Evolutionary conservation across 768 basidiomycete species (phyloP).

Genomic region (Xerocomus potaroensis): DNA sequence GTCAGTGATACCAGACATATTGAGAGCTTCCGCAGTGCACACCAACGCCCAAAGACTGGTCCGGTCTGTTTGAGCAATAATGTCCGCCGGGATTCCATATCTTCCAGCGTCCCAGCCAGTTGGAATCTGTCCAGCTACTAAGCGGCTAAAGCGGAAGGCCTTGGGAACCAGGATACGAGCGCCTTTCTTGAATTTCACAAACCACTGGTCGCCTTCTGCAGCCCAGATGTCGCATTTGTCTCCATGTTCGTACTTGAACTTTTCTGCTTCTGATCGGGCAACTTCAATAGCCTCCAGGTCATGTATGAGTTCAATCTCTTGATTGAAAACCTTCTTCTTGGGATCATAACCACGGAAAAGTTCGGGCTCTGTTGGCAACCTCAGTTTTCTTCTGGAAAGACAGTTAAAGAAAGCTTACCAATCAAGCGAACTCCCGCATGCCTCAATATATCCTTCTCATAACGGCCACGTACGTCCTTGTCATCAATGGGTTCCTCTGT

Average conservation of each 20-base stretch:
- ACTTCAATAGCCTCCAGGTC: constrained; percentile 97
- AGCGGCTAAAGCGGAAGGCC: constrained; percentile 89
- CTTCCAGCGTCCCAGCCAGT: constrained; percentile 97
- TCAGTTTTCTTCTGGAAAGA: constrained; percentile 8
- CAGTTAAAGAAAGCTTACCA: constrained; percentile 47
- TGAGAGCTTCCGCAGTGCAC: constrained; percentile 91
- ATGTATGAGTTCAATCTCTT: constrained; percentile 94
- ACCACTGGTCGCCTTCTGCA: constrained; percentile 90
- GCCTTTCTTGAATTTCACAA: constrained; percentile 98
- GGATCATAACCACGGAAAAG: constrained; percentile 98
- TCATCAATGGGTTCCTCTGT: constrained; percentile 92
- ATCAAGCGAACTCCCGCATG: constrained; percentile 94
- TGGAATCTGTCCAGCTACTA: constrained; percentile 94
- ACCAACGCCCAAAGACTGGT: constrained; percentile 93
- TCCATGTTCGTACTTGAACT: constrained; percentile 95
- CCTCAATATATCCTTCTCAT: constrained; percentile 88
- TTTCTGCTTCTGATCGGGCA: constrained; percentile 82
- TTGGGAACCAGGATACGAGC: constrained; percentile 92
- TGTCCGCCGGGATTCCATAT: constrained; percentile 96
- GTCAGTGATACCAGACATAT: constrained; percentile 95
- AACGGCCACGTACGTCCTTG: constrained; percentile 91
- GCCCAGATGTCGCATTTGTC: constrained; percentile 97
- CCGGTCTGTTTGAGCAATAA: constrained; percentile 90
- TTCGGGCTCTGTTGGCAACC: constrained; percentile 71
- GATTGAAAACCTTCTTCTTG: constrained; percentile 94